Percentiles rank a stretch among this genome's conserved stretches.
Evolutionary conservation across 768 basidiomycete species (phyloP).

Genomic region (Xerocomus brunneocitrinus): DNA sequence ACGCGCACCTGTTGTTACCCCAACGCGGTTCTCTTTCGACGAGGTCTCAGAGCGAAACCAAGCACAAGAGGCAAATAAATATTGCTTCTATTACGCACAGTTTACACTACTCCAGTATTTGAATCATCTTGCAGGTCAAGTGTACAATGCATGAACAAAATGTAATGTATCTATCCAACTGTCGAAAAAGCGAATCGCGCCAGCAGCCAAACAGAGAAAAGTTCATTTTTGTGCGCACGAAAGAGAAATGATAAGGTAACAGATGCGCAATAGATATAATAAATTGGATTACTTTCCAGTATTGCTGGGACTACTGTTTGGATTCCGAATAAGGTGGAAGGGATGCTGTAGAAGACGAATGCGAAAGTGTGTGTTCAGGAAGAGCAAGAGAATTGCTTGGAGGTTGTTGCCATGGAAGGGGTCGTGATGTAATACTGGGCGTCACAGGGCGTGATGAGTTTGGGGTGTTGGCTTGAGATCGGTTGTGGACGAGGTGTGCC

Average conservation of each 20-base stretch:
- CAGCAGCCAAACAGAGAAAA: not conserved
- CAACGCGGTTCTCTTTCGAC: no score
- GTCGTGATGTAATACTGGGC: slow-evolving; percentile 38
- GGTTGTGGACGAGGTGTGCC: slow-evolving; percentile 90
- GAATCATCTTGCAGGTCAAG: slow-evolving; percentile 2
- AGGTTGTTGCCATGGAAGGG: slow-evolving; percentile 24
- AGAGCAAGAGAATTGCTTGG: slow-evolving; percentile 6
- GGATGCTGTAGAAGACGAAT: slow-evolving; percentile 37
- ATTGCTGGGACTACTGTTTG: slow-evolving; percentile 15
- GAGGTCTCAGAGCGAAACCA: no score
- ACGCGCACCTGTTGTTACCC: no score
- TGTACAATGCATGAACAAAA: slow-evolving; percentile 19
- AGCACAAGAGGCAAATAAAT: no score
- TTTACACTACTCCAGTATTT: not conserved
- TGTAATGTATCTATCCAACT: slow-evolving; percentile 11
- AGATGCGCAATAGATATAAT: slow-evolving; percentile 22
- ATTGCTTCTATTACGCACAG: not conserved
- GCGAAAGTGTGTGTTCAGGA: slow-evolving; percentile 21
- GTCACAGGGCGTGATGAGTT: slow-evolving; percentile 57
- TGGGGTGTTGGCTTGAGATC: slow-evolving; percentile 79
- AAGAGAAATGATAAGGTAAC: slow-evolving; percentile 19
- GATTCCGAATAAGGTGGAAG: slow-evolving; percentile 40
- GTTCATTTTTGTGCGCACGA: slow-evolving; percentile 1
- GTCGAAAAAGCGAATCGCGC: not conserved
- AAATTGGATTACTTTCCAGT: not conserved